A percentile compares a stretch with the other conserved stretches of the same genome.
Evolutionary conservation across 2,329 filamentous ascomycete species (phyloP).

Genomic region (Xylaria sp.): DNA sequence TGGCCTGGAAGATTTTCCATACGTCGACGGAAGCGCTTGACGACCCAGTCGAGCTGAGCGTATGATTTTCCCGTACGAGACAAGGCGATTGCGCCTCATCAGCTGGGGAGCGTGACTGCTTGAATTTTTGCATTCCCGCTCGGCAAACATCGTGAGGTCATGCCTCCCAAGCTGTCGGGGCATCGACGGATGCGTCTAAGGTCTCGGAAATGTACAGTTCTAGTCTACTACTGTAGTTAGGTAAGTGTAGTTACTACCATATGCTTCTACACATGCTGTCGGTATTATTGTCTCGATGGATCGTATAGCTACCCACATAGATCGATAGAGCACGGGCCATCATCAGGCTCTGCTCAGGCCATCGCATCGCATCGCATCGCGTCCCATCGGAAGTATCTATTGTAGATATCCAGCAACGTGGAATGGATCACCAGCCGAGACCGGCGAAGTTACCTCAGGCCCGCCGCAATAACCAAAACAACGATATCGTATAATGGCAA

Average conservation of each 20-base stretch:
- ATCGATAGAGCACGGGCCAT: conserved; percentile 11
- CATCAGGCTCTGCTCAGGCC: conserved; percentile 13
- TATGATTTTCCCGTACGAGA: conserved; percentile 1
- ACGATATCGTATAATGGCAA: not conserved
- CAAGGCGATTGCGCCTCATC: conserved; percentile 19
- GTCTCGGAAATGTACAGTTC: not conserved
- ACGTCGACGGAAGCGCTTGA: conserved; percentile 20
- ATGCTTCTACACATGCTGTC: not conserved
- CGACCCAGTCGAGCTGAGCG: not conserved
- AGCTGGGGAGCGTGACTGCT: conserved; percentile 26
- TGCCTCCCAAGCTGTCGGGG: conserved; percentile 25
- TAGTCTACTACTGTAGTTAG: not conserved
- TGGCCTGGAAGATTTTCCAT: conserved; percentile 15
- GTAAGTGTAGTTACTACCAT: too few species aligned
- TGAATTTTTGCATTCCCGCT: conserved; percentile 7
- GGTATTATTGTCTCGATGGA: conserved; percentile 1
- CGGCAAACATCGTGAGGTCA: conserved; percentile 11
- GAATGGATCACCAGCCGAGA: conserved; percentile 18
- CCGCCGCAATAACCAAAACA: not conserved
- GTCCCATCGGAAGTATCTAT: not conserved
- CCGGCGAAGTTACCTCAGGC: not conserved
- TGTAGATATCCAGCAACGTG: not conserved
- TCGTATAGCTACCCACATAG: conserved; percentile 3
- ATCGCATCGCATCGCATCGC: not conserved
- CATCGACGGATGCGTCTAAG: conserved; percentile 23